These are phyloP conservation scores for Arthromyces matolae DNA, from an alignment of 768 basidiomycete genomes.

Conservation along the genomic window DNA sequence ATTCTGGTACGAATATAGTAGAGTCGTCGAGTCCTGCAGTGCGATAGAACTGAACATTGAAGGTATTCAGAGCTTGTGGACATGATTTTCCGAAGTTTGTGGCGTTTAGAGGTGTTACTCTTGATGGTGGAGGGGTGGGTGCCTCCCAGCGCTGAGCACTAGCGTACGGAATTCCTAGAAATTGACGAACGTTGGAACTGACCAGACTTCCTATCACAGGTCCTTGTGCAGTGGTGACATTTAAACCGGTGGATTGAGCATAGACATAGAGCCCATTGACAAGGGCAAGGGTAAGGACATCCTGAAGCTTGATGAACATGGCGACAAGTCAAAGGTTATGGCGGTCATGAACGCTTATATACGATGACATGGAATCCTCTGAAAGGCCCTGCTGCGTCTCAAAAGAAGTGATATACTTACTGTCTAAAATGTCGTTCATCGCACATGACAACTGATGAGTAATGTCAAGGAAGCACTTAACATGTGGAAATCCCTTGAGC, in stretches of 20 bases:
- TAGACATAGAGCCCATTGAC: background rate
- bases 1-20: slow-evolving; percentile 22
- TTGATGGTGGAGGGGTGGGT: slow-evolving; percentile 20
- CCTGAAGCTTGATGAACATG: background rate
- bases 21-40: slow-evolving; percentile 18
- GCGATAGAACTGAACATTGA: slow-evolving; percentile 18
- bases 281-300: background rate
- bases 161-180: slow-evolving; percentile 33
- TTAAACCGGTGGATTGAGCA: slow-evolving; percentile 12
- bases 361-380: too few relatives aligned
- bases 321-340: background rate
- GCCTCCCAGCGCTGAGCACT: slow-evolving; percentile 32
- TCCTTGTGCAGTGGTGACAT: slow-evolving; percentile 28
- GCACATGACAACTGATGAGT: too few relatives aligned
- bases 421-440: too few relatives aligned
- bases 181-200: slow-evolving; percentile 27
- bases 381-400: too few relatives aligned
- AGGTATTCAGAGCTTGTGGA: slow-evolving; percentile 19
- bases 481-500: too few relatives aligned
- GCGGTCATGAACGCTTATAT: too few relatives aligned
- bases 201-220: slow-evolving; percentile 25
- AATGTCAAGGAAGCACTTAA: too few relatives aligned
- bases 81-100: slow-evolving; percentile 29
- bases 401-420: too few relatives aligned
- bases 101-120: slow-evolving; percentile 19